These are phyloP conservation scores for Linum tenue DNA, from an alignment of 345 rosid genomes.

Conservation along the genomic window DNA sequence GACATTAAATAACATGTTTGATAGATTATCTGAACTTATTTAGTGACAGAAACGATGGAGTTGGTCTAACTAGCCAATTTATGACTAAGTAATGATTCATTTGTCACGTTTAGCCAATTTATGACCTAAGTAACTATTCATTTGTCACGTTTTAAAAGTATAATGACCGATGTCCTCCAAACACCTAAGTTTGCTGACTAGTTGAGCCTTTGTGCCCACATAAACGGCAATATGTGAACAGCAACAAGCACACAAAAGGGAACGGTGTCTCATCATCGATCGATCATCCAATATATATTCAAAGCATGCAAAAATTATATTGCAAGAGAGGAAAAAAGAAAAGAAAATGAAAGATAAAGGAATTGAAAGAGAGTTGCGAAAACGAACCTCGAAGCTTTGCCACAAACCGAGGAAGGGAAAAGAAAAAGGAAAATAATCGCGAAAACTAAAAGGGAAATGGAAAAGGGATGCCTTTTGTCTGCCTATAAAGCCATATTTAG, in stretches of 20 bases:
- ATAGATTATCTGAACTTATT: too few species aligned
- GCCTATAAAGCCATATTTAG: constrained; percentile 18
- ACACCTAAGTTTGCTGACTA: too few species aligned
- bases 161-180: background rate
- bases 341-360: too few species aligned
- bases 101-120: too few species aligned
- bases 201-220: too few species aligned
- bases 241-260: constrained; percentile 13
- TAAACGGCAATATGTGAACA: constrained; percentile 11
- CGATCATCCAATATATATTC: background rate
- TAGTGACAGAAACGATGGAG: too few species aligned
- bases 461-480: constrained; percentile 23
- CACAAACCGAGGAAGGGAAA: constrained; percentile 17
- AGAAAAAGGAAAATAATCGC: background rate
- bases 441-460: background rate
- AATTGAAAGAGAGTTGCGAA: background rate
- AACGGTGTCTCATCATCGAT: constrained; percentile 15
- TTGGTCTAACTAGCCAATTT: too few species aligned
- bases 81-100: too few species aligned
- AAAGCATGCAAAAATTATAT: background rate
- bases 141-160: background rate
- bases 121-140: too few species aligned
- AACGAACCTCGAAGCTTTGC: constrained; percentile 10
- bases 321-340: background rate
- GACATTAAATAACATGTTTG: too few species aligned